A percentile compares a stretch with the other conserved stretches of the same genome.
Conservation (phyloP, 768 basidiomycete species). For the Mycena leptocephala region DNA sequence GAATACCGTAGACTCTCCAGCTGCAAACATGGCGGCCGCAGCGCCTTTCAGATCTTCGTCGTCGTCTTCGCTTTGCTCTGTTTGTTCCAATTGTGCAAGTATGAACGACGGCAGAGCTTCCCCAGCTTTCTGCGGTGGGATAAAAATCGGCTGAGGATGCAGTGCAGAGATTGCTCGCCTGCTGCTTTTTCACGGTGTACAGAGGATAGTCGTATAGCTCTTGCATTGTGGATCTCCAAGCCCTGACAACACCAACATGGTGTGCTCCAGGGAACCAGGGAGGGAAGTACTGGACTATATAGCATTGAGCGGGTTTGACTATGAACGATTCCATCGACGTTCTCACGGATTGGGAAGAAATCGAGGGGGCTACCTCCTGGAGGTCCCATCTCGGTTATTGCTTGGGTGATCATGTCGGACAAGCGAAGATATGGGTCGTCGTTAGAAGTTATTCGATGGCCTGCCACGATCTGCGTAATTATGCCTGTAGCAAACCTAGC, state of each 20-base stretch:
- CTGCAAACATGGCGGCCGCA: slow-evolving; percentile 5
- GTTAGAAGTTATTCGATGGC: slow-evolving; percentile 46
- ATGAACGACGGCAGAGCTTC: slow-evolving; percentile 5
- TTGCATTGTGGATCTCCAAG: background rate
- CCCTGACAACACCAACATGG: too few species aligned
- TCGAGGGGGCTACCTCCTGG: too few species aligned
- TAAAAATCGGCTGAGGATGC: too few species aligned
- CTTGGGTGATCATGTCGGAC: slow-evolving; percentile 37
- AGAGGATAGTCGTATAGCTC: slow-evolving; percentile 3
- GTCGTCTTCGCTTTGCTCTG: background rate
- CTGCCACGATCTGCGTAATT: slow-evolving; percentile 47
- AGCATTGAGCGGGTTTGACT: slow-evolving; percentile 13
- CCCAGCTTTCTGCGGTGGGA: background rate
- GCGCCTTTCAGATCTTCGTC: background rate
- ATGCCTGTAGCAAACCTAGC: slow-evolving; percentile 35
- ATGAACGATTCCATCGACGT: too few species aligned
- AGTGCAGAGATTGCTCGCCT: too few species aligned
- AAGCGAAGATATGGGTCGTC: slow-evolving; percentile 58
- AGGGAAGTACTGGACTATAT: slow-evolving; percentile 48
- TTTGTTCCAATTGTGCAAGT: background rate
- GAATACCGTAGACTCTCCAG: slow-evolving; percentile 50
- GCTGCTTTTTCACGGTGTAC: background rate
- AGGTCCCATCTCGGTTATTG: too few species aligned
- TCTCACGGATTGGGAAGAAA: too few species aligned
- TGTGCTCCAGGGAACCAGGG: too few species aligned